Percentiles rank a stretch among this genome's conserved stretches.
Conservation (phyloP, 371 early-diverging fungal genomes). For the Mortierella sp. region DNA sequence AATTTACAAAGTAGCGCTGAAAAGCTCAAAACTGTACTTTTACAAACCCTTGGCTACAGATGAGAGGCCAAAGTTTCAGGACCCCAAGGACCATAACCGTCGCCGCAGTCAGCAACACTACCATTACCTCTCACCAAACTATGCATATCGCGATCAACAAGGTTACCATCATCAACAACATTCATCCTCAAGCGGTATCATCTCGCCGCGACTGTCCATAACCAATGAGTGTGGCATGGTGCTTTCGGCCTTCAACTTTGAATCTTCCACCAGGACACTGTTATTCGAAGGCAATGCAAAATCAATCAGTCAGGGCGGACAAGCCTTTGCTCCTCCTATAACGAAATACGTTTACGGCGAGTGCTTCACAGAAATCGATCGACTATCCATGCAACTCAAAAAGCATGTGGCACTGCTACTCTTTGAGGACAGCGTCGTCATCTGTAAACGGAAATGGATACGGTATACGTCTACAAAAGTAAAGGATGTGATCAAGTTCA, state of each 20-base stretch:
- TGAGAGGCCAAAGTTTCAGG: conserved; percentile 68
- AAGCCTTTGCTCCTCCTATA: conserved; percentile 60
- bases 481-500: conserved; percentile 66
- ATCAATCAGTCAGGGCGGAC: conserved; percentile 27
- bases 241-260: conserved; percentile 67
- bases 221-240: conserved; percentile 64
- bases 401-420: conserved; percentile 70
- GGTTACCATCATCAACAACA: conserved; percentile 55
- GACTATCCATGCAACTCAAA: conserved; percentile 66
- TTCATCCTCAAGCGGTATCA: conserved; percentile 43
- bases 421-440: conserved; percentile 70
- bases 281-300: conserved; percentile 66
- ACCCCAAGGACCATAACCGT: conserved; percentile 68
- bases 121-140: conserved; percentile 29
- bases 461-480: conserved; percentile 58
- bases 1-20: conserved; percentile 78
- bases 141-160: conserved; percentile 28
- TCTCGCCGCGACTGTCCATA: conserved; percentile 36
- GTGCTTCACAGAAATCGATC: conserved; percentile 73
- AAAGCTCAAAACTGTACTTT: conserved; percentile 86
- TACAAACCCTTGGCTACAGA: conserved; percentile 75
- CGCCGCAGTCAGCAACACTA: conserved; percentile 50
- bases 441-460: conserved; percentile 75
- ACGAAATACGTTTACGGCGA: conserved; percentile 74
- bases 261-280: conserved; percentile 61